phyloP scores from a whole-genome alignment of 495 filamentous ascomycete genomes.

The Aspergillus sclerotiicarbonarius region DNA sequence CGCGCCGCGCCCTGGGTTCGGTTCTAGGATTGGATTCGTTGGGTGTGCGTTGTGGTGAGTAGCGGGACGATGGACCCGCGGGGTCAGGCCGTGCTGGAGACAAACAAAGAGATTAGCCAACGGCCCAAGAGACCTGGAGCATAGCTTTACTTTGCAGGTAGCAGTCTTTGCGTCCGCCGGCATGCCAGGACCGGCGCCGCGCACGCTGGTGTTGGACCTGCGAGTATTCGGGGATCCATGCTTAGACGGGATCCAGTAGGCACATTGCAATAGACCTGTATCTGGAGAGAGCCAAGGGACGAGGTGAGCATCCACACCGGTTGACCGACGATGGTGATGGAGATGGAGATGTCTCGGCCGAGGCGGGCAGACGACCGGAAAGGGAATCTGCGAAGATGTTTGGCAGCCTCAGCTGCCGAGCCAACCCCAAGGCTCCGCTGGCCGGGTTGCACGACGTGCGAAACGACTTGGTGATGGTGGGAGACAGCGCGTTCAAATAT shows the following conservation, averaged over 20 bases:
- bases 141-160: background rate
- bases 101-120: background rate
- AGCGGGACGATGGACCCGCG: background rate
- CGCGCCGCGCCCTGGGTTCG: background rate
- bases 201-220: too few relatives aligned
- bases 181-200: too few relatives aligned
- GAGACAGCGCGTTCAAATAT: background rate
- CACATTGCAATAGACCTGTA: background rate
- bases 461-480: background rate
- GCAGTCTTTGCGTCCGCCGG: background rate
- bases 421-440: too few relatives aligned
- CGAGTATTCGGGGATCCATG: background rate
- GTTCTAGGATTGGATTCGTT: background rate
- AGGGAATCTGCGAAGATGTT: background rate
- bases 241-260: background rate
- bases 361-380: background rate
- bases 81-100: background rate
- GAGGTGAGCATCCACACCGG: background rate
- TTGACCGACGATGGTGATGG: background rate
- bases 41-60: background rate
- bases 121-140: background rate
- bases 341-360: background rate
- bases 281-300: background rate
- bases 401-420: too few relatives aligned
- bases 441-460: too few relatives aligned